Base-by-base conservation (phyloP, 129 eudicot species). In the Gnaphalium uliginosum region DNA sequence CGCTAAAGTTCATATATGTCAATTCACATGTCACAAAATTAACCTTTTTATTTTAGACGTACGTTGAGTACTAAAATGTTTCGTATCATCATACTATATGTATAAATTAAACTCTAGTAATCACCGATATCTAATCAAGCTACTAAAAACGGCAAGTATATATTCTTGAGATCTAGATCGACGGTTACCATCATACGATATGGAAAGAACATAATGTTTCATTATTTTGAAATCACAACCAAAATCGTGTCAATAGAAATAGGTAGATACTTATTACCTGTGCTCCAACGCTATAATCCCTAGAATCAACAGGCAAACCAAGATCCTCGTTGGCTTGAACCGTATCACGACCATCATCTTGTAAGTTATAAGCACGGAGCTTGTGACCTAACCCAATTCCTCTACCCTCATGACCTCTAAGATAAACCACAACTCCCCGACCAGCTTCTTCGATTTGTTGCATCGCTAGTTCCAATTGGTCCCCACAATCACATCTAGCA, bases 301-400 rank as follows among this genome's bases (percentile, higher is more conserved):
- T 87, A 50, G 98, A 93, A 75, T 93, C 98, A 56, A 93, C 83
- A 7, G 98, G 98, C 79, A 93, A 81, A 4, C 98, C 98, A 13
- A 93, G 83, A 59, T 93, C 98, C 80, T 90, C 98, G 24, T 93
- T 93, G 67, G 96, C 98, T 83, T 93, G 96, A 22, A 93, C 96
- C 4, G 98, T 93, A 78, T 93, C 98, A 78, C 96, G 96, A 19
- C 98, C 98, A 77, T 75, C 91, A 81, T 93, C 98, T 81, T 93
- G 98, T 43, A 93, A 78, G 67, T 93, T 93, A 80, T 93, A 93
- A 63, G 96, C 98, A 69, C 93, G 92, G 61, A 93, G 96, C 76
- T 93, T 93, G 85, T 88, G 96, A 69, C 98, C 98, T 79, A 93
- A 82, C 50, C 98, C 98, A 2, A 93, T 93, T 60, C 98, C 98